A percentile compares a stretch with the other conserved stretches of the same genome.
phyloP scores from a whole-genome alignment of 106 monocot genomes.

The Dendrobium nobile region DNA sequence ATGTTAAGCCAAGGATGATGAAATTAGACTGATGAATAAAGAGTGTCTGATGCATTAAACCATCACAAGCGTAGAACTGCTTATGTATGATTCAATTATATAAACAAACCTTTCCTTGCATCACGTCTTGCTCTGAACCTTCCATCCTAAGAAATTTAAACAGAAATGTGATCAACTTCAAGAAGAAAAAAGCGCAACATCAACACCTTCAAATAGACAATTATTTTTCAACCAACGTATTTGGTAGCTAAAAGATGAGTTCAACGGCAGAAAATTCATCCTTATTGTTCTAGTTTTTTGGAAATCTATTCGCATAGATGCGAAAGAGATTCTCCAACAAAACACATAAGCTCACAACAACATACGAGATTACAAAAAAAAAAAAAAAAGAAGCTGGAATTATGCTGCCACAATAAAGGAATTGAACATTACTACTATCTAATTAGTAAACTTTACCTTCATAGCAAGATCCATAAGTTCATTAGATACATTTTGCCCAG shows the following conservation, averaged over 20 bases:
- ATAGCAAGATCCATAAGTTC: conserved; percentile 97
- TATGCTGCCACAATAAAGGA: not conserved
- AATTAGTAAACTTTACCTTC: conserved; percentile 53
- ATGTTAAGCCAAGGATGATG: not conserved
- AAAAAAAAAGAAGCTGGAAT: not conserved
- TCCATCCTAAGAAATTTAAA: conserved; percentile 53
- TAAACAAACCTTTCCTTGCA: conserved; percentile 59
- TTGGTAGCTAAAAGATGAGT: too few relatives aligned
- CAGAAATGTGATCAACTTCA: not conserved
- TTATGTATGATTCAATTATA: not conserved
- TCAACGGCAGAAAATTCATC: too few relatives aligned
- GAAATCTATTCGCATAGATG: too few relatives aligned
- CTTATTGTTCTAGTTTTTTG: too few relatives aligned
- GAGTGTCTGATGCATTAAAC: not conserved
- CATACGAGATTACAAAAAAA: not conserved
- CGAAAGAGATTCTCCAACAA: too few relatives aligned
- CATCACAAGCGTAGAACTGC: not conserved
- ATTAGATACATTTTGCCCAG: conserved; percentile 78
- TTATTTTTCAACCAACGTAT: too few relatives aligned
- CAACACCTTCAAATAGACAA: not conserved
- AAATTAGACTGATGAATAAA: not conserved
- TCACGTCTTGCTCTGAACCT: conserved; percentile 74
- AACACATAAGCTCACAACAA: not conserved
- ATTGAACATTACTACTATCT: not conserved
- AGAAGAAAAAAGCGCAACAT: not conserved